Evolutionary conservation across 108 stramenopile genomes (phyloP), one percentile per base, ranked within the genome.

Genomic region (Cyclotella cryptica): DNA sequence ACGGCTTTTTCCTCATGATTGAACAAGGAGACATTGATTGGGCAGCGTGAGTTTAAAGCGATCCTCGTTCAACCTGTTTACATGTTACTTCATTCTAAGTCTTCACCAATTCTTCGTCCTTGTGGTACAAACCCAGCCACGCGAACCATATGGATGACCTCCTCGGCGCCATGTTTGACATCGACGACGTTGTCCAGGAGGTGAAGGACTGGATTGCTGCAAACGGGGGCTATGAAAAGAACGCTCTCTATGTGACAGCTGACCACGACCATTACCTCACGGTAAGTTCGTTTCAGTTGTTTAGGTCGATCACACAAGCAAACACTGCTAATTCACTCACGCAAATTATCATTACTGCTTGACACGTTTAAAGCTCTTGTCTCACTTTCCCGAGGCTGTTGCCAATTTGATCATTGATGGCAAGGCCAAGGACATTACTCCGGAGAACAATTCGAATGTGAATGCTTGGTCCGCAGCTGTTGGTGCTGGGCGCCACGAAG

Each of bases 1-100:
- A 88, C 71, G 85, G 85, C n/a, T 88, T 86, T 80, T 88, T 88
- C 66, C 42, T 88, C 44, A 86, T 88, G 88, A 79, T 77, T 55
- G 88, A 88, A 66, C 88, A 88, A 65, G 88, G 88, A n/a, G 88
- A 88, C 72, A 73, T 66, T 77, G 88, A 88, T 70, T 88, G 88
- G 88, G 83, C 88, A 1, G 88, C 72, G 29, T 62, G 35, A 62
- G 61, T 62, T 35, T 2, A 6, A 35, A 35, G 35, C 35, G 35
- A 35, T 35, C 35, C 35, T 62, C 28, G 13, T 39, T 62, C 39
- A 1, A 40, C 17, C 35, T 14, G n/a, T n/a, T n/a, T n/a, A 21
- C 10, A 40, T 13, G 17, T 35, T 35, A 5, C 35, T 2, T 6
- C 35, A 35, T 35, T 6, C 6, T 35, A 5, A 5, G 35, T 6